Conservation (phyloP, 306 rosid genomes). For the Gastrolobium bilobum region DNA sequence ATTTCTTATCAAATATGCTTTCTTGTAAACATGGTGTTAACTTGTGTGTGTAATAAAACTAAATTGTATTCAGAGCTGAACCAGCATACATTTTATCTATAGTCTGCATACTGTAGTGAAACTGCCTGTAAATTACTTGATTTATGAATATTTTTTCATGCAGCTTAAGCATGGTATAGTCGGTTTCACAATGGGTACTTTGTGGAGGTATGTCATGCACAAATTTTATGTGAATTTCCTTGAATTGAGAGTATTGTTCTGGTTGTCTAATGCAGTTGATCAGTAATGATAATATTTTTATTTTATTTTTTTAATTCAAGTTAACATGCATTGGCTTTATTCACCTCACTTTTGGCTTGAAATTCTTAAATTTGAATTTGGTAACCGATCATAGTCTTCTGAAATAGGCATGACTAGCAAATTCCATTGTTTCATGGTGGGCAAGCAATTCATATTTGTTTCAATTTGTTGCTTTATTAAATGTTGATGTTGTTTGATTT, state of each 20-base stretch:
- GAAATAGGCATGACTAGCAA: constrained; percentile 5
- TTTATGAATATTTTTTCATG: constrained; percentile 58
- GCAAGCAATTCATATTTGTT: constrained; percentile 29
- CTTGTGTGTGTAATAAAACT: not conserved
- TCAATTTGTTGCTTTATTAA: constrained; percentile 6
- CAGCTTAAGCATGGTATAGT: constrained; percentile 97
- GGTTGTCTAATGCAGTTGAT: constrained; percentile 6
- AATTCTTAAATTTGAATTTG: constrained; percentile 23
- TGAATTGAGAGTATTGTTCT: constrained; percentile 9
- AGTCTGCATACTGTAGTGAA: constrained; percentile 18
- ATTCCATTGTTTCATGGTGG: constrained; percentile 15
- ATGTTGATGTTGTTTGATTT: constrained; percentile 25
- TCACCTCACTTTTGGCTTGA: constrained; percentile 13
- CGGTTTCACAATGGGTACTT: constrained; percentile 85
- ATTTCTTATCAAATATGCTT: constrained; percentile 22
- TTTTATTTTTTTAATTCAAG: not conserved
- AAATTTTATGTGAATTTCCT: constrained; percentile 21
- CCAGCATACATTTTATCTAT: not conserved
- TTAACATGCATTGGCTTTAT: not conserved
- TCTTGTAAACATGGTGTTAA: not conserved
- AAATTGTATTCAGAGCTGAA: constrained; percentile 6
- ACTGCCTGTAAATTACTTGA: constrained; percentile 42
- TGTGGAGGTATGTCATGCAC: constrained; percentile 85
- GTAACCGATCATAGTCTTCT: constrained; percentile 5
- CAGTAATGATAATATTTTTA: not conserved